Evolutionary conservation across 2,329 filamentous ascomycete genomes (phyloP).

Genomic region (Neonectria sp.): DNA sequence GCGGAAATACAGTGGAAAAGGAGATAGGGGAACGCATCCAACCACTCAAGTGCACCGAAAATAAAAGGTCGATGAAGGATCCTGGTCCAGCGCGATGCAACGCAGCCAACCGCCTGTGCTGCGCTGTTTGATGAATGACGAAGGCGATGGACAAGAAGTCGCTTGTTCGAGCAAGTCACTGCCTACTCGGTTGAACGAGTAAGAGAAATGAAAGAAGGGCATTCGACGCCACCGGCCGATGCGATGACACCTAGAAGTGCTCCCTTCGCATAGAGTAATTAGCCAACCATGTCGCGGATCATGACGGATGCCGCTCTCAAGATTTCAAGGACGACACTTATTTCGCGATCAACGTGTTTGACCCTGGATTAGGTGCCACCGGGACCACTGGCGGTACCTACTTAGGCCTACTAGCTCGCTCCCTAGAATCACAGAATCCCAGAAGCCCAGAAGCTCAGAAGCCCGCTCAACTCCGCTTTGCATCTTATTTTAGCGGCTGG

Average conservation of each 20-base stretch:
- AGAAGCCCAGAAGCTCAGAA: too few species aligned
- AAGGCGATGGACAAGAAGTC: neutral
- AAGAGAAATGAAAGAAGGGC: neutral
- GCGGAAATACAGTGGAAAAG: conserved; percentile 12
- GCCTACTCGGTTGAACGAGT: neutral
- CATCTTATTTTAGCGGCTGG: conserved; percentile 7
- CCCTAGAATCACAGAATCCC: too few species aligned
- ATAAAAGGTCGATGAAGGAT: neutral
- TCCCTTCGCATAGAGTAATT: neutral
- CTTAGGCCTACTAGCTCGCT: too few species aligned
- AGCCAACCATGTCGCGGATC: neutral
- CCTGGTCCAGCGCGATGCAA: conserved; percentile 10
- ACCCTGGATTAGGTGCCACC: neutral
- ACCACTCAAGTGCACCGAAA: too few species aligned
- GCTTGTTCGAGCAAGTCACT: neutral
- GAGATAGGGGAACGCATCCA: conserved; percentile 12
- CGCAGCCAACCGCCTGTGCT: neutral
- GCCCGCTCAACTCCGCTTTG: conserved; percentile 10
- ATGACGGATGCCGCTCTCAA: neutral
- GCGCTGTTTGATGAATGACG: neutral
- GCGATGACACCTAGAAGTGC: neutral
- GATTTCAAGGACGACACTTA: conserved; percentile 1
- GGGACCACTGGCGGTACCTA: too few species aligned
- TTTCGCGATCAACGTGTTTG: neutral
- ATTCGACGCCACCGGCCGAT: neutral